Evolutionary conservation across 1,284 basidiomycete species (phyloP).

Genomic region (Polyporus tsugae): DNA sequence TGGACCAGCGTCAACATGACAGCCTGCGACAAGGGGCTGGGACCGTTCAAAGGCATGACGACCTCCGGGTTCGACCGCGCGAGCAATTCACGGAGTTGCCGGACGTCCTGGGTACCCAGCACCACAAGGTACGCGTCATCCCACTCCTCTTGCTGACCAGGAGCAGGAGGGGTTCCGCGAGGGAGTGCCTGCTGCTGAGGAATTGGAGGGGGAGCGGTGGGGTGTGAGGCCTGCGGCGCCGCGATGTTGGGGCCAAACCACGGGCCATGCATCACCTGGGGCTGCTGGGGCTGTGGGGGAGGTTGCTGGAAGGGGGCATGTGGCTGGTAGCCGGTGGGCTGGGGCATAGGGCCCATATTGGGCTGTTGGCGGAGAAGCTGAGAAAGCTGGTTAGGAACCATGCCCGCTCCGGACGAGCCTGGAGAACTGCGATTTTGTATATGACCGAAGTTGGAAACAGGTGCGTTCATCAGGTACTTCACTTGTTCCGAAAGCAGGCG

Average conservation of each 20-base stretch:
- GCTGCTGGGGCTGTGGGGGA: slow-evolving; percentile 38
- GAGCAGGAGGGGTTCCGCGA: slow-evolving; percentile 59
- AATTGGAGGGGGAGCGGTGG: slow-evolving; percentile 73
- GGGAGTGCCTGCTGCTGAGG: slow-evolving; percentile 42
- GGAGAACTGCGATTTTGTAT: slow-evolving; percentile 57
- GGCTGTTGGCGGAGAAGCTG: slow-evolving; percentile 41
- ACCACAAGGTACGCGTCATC: slow-evolving; percentile 81
- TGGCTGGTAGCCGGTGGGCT: slow-evolving; percentile 33
- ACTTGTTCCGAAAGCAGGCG: slow-evolving; percentile 78
- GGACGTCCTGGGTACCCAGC: slow-evolving; percentile 73
- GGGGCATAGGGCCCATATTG: slow-evolving; percentile 34
- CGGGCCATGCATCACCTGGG: slow-evolving; percentile 51
- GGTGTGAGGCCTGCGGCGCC: slow-evolving; percentile 79
- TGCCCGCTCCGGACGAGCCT: slow-evolving; percentile 33
- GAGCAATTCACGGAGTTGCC: slow-evolving; percentile 77
- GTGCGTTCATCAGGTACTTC: slow-evolving; percentile 68
- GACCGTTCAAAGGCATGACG: slow-evolving; percentile 77
- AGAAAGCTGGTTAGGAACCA: slow-evolving; percentile 32
- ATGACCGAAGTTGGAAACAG: slow-evolving; percentile 42
- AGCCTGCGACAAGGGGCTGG: slow-evolving; percentile 77
- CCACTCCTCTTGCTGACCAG: slow-evolving; percentile 72
- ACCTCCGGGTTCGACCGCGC: slow-evolving; percentile 77
- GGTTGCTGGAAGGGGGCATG: slow-evolving; percentile 37
- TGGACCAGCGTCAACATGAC: slow-evolving; percentile 83
- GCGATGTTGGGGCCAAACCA: slow-evolving; percentile 70